Base-by-base conservation (phyloP, 2,329 filamentous ascomycete genomes). In the Fusarium sarcochroum region DNA sequence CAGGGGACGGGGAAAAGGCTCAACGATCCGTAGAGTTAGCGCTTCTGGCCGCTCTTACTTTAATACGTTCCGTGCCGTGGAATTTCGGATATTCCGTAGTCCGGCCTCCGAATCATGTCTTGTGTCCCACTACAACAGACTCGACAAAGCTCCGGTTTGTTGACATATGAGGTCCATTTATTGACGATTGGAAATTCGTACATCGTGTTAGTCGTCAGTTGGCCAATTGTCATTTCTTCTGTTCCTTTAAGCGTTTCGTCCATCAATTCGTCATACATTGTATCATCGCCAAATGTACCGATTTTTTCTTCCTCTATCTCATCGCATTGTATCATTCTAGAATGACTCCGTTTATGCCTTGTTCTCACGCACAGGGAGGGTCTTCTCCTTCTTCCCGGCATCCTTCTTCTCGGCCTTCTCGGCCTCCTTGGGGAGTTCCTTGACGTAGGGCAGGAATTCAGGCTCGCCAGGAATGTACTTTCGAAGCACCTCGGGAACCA, bases 391-490 rank as follows among this genome's bases (percentile, higher is more conserved):
- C 71, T 73, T 73, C 8, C 44, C 56, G 5, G 38, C 55, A 6
- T 73, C 71, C 71, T 71, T 72, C 70, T 74, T 75, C 30, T 75
- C 72, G 4, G 61, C 52, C 58, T 71, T 72, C 59, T 74, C 72
- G 8, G 77, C 77, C 71, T 94, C 90, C 80, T 95, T 94, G 13
- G 92, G 90, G 37, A 95, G 84, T 71, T 97, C 95, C 82, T 94
- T 96, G 54, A 90, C 27, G 27, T 30, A 99, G 3, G 93, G 92
- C 66, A 99, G 86, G 80, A 98, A 97, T 49, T 95, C 93, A 2
- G 93, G 94, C 40, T 93, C 86, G 34, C 94, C 95, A 3, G 94
- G 94, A 51, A 98, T 91, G 79, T 97, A 98, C 81, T 94, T 95
- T 73, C 93, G 89, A 63, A 98, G 86, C 45, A 91, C 90, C 80